Percentiles rank a stretch among this genome's conserved stretches.
phyloP scores from a whole-genome alignment of 2,329 filamentous ascomycete genomes.

The Scolecobasidium constrictum region DNA sequence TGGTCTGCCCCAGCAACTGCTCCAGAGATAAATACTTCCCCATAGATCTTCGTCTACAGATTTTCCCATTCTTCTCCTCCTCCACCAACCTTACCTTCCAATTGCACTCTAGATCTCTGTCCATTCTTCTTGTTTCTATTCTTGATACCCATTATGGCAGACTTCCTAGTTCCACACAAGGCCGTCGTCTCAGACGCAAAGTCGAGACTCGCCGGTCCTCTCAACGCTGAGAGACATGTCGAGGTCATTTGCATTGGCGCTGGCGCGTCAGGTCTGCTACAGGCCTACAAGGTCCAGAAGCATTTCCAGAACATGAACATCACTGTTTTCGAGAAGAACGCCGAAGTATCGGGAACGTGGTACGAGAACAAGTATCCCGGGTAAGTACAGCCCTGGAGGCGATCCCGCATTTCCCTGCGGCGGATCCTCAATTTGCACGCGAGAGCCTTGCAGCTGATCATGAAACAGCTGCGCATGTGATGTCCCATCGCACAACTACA shows the following conservation, averaged over 20 bases:
- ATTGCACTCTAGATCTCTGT: not conserved
- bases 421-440: not conserved
- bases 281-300: constrained; percentile 38
- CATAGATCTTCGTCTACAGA: not conserved
- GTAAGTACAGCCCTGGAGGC: constrained; percentile 16
- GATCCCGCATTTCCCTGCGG: not conserved
- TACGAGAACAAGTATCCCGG: constrained; percentile 38
- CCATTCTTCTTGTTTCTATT: not conserved
- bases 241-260: constrained; percentile 35
- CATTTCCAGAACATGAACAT: constrained; percentile 32
- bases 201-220: constrained; percentile 19
- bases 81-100: not conserved
- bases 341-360: constrained; percentile 39
- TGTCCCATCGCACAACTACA: constrained; percentile 42
- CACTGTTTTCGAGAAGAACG: constrained; percentile 39
- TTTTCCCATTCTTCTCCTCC: not conserved
- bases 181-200: constrained; percentile 17
- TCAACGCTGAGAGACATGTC: constrained; percentile 25
- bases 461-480: constrained; percentile 34
- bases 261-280: constrained; percentile 35
- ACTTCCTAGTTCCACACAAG: constrained; percentile 20
- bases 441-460: not conserved
- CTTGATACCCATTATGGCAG: constrained; percentile 15
- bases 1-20: not conserved
- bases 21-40: not conserved